Evolutionary conservation across 2,329 filamentous ascomycete species (phyloP).

Genomic region (Claviceps paspali): DNA sequence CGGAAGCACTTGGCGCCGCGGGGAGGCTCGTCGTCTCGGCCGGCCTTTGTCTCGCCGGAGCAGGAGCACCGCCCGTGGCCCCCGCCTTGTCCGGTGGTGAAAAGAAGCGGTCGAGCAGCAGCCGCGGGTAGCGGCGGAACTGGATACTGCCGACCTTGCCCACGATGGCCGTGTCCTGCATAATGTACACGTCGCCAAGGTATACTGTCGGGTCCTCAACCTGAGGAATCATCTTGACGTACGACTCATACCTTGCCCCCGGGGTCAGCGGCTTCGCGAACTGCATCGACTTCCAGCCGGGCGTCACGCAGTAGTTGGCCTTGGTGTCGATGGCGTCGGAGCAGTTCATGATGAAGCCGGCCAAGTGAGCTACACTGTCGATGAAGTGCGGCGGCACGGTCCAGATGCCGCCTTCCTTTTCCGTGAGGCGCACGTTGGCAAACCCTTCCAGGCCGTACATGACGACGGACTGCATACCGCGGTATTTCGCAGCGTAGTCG

Average conservation of each 20-base stretch:
- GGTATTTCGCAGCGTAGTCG: conserved; percentile 37
- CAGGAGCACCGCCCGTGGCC: not conserved
- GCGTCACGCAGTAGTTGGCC: conserved; percentile 38
- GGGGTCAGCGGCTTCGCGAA: conserved; percentile 32
- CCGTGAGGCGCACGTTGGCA: conserved; percentile 10
- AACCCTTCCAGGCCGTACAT: conserved; percentile 36
- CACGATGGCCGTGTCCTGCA: conserved; percentile 34
- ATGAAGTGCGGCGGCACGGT: conserved; percentile 42
- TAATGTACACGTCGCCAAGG: conserved; percentile 38
- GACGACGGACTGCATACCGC: conserved; percentile 43
- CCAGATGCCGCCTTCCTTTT: conserved; percentile 16
- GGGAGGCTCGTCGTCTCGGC: not conserved
- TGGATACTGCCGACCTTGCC: conserved; percentile 40
- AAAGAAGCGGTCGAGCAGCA: conserved; percentile 50
- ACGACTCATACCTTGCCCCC: conserved; percentile 36
- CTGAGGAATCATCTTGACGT: conserved; percentile 41
- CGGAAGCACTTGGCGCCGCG: not conserved
- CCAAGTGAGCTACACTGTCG: conserved; percentile 42
- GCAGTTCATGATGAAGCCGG: conserved; percentile 44
- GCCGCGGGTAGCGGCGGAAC: conserved; percentile 52
- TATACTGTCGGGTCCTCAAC: conserved; percentile 25
- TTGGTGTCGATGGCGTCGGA: conserved; percentile 38
- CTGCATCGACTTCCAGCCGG: conserved; percentile 38
- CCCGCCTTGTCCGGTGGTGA: conserved; percentile 22
- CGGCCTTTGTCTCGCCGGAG: not conserved